Base-by-base conservation (phyloP, 306 rosid genomes). In the Notholithocarpus densiflorus region DNA sequence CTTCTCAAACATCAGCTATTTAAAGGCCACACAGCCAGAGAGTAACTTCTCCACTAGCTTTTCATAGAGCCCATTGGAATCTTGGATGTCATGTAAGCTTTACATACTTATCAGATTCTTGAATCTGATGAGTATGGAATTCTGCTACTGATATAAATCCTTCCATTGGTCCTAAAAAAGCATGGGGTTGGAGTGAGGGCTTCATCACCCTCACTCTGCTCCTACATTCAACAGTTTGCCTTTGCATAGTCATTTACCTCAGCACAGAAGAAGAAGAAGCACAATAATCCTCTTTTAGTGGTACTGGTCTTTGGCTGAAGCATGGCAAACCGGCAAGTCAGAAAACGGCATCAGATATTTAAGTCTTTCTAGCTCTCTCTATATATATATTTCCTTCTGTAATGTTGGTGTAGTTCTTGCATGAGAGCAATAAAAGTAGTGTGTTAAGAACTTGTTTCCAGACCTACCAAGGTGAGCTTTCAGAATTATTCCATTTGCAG, bases 321-420 rank as follows among this genome's bases (percentile, higher is more conserved):
- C 82, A 61, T 53, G 71, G 90, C 88, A 81, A 82, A 87, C 92
- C 98, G 97, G 98, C 98, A 93, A 91, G 98, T 93, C 97, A 93
- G 83, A 78, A 66, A 91, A 87, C 89, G 94, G 93, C 98, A 89
- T 81, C 83, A 78, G 14, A 48, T 48, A n/a, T n/a, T n/a, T n/a
- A n/a, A 71, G 88, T 87, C 89, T 77, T 55, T 75, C 75, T 74
- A 83, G 89, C 88, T 73, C 73, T 32, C 19, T 18, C 2, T 14
- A 0, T 59, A 11, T 83, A 29, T 18, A 21, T 82, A 57, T 78
- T 32, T 20, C 14, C 73, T 76, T 18, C 21, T 81, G 53, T 83
- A 75, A 78, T 73, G 77, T 61, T 71, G 2, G 19, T 23, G 15
- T 69, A 78, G 31, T 76, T 55, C 57, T 71, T 73, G 75, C 26